Percentiles rank a stretch among this genome's conserved stretches.
These are phyloP conservation scores for Coemansia sp. DNA, from an alignment of 192 early-diverging fungal species.

Conservation along the genomic window DNA sequence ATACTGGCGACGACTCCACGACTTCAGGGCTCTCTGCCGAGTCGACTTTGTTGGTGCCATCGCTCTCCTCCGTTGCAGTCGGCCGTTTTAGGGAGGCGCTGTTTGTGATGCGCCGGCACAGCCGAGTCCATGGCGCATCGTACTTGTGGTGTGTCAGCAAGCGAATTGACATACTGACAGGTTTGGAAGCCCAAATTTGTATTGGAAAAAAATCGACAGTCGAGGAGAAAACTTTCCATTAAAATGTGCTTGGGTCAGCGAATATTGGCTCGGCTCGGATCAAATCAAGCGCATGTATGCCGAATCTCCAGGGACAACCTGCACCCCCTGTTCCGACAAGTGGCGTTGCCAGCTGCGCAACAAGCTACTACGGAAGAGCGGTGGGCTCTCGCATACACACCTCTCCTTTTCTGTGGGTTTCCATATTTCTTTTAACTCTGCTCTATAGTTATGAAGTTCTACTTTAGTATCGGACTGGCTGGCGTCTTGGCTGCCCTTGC, in stretches of 20 bases:
- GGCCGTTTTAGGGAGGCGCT: neutral
- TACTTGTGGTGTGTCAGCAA: slow-evolving; percentile 4
- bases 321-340: neutral
- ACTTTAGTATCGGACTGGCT: neutral
- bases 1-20: slow-evolving; percentile 23
- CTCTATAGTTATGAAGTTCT: neutral
- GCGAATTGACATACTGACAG: slow-evolving; percentile 6
- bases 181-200: neutral
- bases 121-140: neutral
- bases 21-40: slow-evolving; percentile 3
- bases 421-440: neutral
- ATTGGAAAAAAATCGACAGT: neutral
- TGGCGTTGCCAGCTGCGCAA: neutral
- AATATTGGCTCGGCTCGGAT: neutral
- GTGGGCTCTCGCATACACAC: neutral
- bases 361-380: neutral
- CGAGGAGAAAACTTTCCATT: neutral
- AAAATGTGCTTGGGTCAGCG: neutral
- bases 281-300: neutral
- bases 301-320: neutral
- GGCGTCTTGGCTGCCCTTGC: neutral
- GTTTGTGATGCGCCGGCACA: neutral
- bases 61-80: neutral
- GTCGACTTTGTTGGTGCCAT: neutral
- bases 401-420: neutral